Evolutionary conservation across 2,329 filamentous ascomycete genomes (phyloP).

Genomic region (Fusarium coicis): DNA sequence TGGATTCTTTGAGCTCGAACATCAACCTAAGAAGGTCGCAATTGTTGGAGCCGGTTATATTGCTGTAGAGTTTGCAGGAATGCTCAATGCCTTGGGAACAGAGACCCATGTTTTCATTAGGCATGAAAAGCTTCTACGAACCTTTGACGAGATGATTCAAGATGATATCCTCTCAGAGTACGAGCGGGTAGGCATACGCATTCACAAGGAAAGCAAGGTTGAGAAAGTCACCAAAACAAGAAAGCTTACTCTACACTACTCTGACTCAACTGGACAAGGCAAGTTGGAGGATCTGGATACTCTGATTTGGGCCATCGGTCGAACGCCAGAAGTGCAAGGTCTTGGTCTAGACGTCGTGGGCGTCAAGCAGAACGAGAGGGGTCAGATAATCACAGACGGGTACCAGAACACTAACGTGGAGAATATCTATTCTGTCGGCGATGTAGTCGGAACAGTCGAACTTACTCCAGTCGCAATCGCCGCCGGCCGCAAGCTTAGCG

Average conservation of each 20-base stretch:
- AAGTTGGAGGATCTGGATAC: background rate
- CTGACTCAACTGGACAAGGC: background rate
- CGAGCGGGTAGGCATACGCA: background rate
- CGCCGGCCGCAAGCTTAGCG: background rate
- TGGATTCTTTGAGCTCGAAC: background rate
- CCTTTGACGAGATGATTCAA: background rate
- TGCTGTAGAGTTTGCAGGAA: background rate
- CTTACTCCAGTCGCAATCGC: background rate
- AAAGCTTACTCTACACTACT: background rate
- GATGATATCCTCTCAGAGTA: background rate
- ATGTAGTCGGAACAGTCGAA: background rate
- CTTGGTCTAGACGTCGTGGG: background rate
- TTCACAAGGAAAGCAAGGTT: background rate
- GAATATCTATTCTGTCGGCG: background rate
- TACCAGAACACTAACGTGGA: background rate
- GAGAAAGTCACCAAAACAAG: background rate
- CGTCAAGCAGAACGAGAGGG: background rate
- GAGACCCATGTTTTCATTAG: background rate
- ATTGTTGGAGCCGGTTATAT: background rate
- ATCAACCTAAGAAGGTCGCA: background rate
- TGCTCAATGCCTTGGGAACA: background rate
- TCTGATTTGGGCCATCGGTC: background rate
- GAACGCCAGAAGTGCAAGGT: background rate
- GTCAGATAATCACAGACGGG: background rate
- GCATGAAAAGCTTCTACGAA: background rate